Base-by-base conservation (phyloP, 805 yeast species). In the Cyberlindnera subsufficiens region DNA sequence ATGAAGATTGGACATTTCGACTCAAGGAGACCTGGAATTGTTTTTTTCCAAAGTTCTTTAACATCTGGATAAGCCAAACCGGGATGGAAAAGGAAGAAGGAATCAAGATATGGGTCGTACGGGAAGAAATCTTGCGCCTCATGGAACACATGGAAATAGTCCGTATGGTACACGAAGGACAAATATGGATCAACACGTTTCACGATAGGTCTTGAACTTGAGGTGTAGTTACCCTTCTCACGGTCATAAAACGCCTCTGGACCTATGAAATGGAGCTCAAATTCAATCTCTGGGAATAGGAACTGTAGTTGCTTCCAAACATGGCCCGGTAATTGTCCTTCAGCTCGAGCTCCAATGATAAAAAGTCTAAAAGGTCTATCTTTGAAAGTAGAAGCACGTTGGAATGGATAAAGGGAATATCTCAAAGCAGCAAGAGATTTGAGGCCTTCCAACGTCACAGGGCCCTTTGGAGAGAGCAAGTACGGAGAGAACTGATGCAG, bases 71-170 rank as follows among this genome's bases (percentile, higher is more conserved):
- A 84, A 16, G 87, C 82, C 58, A 89, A 77, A 33, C 96, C 96
- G 3, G 99, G 98, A 63, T 91, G 98, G 84, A 91, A 93, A 41
- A 86, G 72, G 75, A 88, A 89, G 66, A 93, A 93, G 22, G 80
- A 78, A 61, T 93, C 99, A 60, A 87, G 75, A 64, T 91, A 93
- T 36, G 99, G 99, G 63, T 93, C 99, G 63, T 90, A 93, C 5
- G 99, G 99, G 80, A 88, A 87, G 63, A 93, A 86, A 66, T 91
- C 97, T 56, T 90, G 93, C 38, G 87, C 82, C 56, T 89, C 89
- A 65, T 93, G 96, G 47, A 85, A 72, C 32, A 85, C 91, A 59
- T 89, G 88, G 79, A 93, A 93, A 64, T 83, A 90, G 55, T 86
- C 85, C 1, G 98, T 88, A 65, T 90, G 96, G 66, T 84, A 83